Evolutionary conservation across 768 basidiomycete species (phyloP).

Genomic region (Tubosaeta sp.): DNA sequence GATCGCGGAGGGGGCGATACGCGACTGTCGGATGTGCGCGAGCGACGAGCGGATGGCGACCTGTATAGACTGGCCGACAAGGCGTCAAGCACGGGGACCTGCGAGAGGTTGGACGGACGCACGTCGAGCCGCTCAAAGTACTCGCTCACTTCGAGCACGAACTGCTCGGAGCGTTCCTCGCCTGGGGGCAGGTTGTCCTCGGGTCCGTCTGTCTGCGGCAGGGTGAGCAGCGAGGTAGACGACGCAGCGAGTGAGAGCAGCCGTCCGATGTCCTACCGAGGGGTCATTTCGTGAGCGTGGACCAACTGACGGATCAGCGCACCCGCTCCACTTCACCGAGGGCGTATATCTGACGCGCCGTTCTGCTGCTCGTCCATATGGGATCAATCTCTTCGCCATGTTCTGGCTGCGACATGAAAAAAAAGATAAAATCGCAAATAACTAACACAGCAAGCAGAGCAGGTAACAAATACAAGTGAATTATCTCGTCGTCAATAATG

Average conservation of each 20-base stretch:
- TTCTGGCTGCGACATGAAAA: slow-evolving; percentile 23
- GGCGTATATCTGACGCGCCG: slow-evolving; percentile 76
- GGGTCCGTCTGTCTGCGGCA: slow-evolving; percentile 76
- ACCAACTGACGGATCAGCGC: neutral
- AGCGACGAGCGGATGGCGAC: slow-evolving; percentile 70
- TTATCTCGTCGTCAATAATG: slow-evolving; percentile 24
- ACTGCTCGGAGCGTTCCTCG: slow-evolving; percentile 80
- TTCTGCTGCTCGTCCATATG: slow-evolving; percentile 77
- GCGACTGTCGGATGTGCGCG: slow-evolving; percentile 75
- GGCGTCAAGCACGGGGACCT: too few relatives aligned
- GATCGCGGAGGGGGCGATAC: slow-evolving; percentile 86
- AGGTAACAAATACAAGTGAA: slow-evolving; percentile 24
- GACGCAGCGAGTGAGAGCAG: slow-evolving; percentile 73
- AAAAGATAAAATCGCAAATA: too few relatives aligned
- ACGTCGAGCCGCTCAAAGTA: slow-evolving; percentile 84
- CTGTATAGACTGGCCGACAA: slow-evolving; percentile 54
- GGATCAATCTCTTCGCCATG: slow-evolving; percentile 53
- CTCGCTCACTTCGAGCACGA: slow-evolving; percentile 79
- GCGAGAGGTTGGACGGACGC: slow-evolving; percentile 22
- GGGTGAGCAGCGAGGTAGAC: slow-evolving; percentile 70
- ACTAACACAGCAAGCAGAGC: slow-evolving; percentile 19
- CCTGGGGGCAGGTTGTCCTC: slow-evolving; percentile 70
- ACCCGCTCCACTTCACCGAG: slow-evolving; percentile 81
- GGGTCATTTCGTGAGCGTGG: neutral
- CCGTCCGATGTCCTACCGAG: slow-evolving; percentile 65